Evolutionary conservation across 192 early-diverging fungal species (phyloP).

Genomic region (Linnemannia zychae): DNA sequence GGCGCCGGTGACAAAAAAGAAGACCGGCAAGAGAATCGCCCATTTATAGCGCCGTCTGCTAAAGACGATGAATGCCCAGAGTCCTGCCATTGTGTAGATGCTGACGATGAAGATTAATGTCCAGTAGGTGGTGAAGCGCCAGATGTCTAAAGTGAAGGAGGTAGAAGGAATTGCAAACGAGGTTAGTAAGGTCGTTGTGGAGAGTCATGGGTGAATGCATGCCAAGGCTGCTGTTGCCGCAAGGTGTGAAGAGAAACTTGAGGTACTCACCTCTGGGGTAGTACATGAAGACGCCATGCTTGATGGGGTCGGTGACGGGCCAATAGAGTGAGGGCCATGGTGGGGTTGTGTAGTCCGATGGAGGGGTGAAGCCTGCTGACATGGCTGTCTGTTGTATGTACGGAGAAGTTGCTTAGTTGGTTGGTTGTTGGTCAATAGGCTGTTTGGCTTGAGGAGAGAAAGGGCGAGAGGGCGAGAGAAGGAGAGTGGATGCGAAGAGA

Average conservation of each 20-base stretch:
- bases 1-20: constrained; percentile 46
- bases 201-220: background rate
- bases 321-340: constrained; percentile 69
- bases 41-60: constrained; percentile 56
- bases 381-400: background rate
- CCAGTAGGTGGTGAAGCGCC: constrained; percentile 72
- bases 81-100: constrained; percentile 72
- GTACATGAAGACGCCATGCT: constrained; percentile 59
- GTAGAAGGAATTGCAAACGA: background rate
- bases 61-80: constrained; percentile 68
- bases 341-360: constrained; percentile 56
- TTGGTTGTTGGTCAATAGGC: background rate
- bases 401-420: background rate
- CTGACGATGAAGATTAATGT: constrained; percentile 68
- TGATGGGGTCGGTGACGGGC: constrained; percentile 59
- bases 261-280: constrained; percentile 56
- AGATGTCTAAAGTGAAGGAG: constrained; percentile 64
- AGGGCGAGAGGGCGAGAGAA: background rate
- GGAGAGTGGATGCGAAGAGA: background rate
- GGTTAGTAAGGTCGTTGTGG: background rate
- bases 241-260: background rate
- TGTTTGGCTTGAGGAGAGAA: background rate
- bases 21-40: constrained; percentile 47
- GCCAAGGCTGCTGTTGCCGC: background rate
- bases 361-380: constrained; percentile 32